These are phyloP conservation scores for Arabidopsis hybrid DNA, from an alignment of 441 rosid genomes.

Conservation along the genomic window DNA sequence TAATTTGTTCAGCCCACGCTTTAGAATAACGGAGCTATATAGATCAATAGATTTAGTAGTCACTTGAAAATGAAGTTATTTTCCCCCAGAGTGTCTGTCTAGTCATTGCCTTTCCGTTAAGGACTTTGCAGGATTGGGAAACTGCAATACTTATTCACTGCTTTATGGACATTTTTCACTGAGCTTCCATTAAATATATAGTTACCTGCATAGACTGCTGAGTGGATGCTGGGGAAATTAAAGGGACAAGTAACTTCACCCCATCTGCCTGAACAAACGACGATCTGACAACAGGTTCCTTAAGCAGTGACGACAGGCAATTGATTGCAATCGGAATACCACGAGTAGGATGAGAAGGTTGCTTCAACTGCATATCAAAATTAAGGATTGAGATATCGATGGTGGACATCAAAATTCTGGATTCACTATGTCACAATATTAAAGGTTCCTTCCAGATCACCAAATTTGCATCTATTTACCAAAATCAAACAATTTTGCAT, in stretches of 20 bases:
- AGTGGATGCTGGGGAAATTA: conserved; percentile 93
- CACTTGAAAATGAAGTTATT: neutral
- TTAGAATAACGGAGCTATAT: neutral
- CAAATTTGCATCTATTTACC: neutral
- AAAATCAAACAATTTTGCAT: neutral
- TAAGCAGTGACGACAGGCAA: conserved; percentile 82
- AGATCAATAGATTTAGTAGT: conserved; percentile 19
- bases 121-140: conserved; percentile 10
- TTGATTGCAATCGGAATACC: conserved; percentile 82
- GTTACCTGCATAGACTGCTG: conserved; percentile 98
- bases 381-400: conserved; percentile 38
- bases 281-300: conserved; percentile 91
- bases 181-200: conserved; percentile 3
- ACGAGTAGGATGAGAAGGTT: conserved; percentile 90
- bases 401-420: conserved; percentile 16
- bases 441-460: conserved; percentile 3
- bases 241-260: conserved; percentile 86
- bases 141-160: conserved; percentile 17
- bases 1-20: conserved; percentile 17
- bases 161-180: conserved; percentile 15
- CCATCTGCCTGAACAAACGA: conserved; percentile 94
- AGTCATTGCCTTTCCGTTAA: neutral
- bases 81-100: conserved; percentile 1
- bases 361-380: conserved; percentile 69
- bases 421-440: conserved; percentile 7